phyloP scores from a whole-genome alignment of 225 moss, liverwort and hornwort genomes.

The Physcomitrellopsis africana region DNA sequence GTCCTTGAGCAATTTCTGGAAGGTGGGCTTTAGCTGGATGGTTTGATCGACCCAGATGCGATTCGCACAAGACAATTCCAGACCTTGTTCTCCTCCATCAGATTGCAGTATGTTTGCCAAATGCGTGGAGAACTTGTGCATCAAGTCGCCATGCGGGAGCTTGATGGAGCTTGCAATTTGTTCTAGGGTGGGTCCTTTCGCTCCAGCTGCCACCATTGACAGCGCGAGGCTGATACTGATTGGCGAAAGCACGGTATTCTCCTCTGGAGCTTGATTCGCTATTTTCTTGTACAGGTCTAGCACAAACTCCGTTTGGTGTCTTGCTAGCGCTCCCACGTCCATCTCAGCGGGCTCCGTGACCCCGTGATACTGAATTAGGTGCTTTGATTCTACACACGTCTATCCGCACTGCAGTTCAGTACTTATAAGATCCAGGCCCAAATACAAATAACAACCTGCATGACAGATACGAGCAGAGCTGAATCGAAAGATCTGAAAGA shows the following conservation, averaged over 20 bases:
- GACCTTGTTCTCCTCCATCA: conserved; percentile 45
- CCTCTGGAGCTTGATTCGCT: conserved; percentile 31
- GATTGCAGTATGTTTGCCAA: conserved; percentile 54
- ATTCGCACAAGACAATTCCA: conserved; percentile 54
- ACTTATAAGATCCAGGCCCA: background rate
- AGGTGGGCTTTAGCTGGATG: conserved; percentile 51
- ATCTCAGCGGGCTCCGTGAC: background rate
- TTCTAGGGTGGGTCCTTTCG: conserved; percentile 55
- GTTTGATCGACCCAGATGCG: conserved; percentile 67
- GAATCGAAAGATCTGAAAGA: background rate
- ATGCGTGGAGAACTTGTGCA: conserved; percentile 61
- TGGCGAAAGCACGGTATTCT: conserved; percentile 66
- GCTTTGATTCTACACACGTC: background rate
- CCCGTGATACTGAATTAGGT: conserved; percentile 4
- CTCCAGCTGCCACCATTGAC: conserved; percentile 72
- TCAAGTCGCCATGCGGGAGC: conserved; percentile 45
- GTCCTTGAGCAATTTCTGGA: conserved; percentile 46
- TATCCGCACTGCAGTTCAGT: background rate
- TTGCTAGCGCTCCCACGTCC: conserved; percentile 18
- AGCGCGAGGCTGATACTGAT: conserved; percentile 60
- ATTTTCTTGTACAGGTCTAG: conserved; percentile 54
- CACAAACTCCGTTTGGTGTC: conserved; percentile 49
- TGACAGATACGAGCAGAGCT: background rate
- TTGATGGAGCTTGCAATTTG: conserved; percentile 60
- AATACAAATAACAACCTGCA: background rate